Evolutionary conservation across 2,329 filamentous ascomycete genomes (phyloP), one percentile per base, ranked within the genome.

Genomic region (Emmonsiellopsis sp.): DNA sequence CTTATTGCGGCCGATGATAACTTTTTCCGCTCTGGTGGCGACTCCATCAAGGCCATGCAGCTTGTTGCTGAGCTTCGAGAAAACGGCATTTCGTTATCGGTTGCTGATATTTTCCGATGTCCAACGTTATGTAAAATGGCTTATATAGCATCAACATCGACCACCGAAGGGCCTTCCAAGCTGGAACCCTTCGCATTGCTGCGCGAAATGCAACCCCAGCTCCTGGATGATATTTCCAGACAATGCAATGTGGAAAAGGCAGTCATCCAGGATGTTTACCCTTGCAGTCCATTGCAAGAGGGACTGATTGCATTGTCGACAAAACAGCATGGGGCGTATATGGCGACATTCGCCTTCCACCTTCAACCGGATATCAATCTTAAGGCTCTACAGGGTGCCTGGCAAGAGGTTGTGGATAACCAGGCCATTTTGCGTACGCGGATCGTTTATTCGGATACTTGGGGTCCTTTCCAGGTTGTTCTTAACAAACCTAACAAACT

Each of bases 351-450:
- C 39, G 61, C 74, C 0, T 70, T 75, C 49, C 62, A 63, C 3
- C 68, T 79, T 2, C 62, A 68, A 0, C 51, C 61, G 4, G 53
- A 64, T 3, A 58, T 75, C 5, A 66, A 77, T 53, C 42, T 77
- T 2, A 59, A 61, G 6, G 67, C 64, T 32, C 74, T 78, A 64
- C 75, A 73, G 55, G 58, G 64, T 7, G 68, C 75, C 0, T 79
- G 76, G 75, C 68, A 76, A 48, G 64, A 66, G 10, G 66, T 71
- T 3, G 69, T 77, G 2, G 59, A 70, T 6, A 71, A 74, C 37
- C 62, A 73, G 31, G 72, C 75, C 33, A 76, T 79, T 14, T 64
- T 79, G 9, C 70, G 77, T 9, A 79, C 77, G 27, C 69, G 76
- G 7, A 68, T 75, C 49, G 64, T 74, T 5, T 67, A 73, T 51